Conservation (phyloP, 805 yeast species). For the Nakazawaea anatomiae region DNA sequence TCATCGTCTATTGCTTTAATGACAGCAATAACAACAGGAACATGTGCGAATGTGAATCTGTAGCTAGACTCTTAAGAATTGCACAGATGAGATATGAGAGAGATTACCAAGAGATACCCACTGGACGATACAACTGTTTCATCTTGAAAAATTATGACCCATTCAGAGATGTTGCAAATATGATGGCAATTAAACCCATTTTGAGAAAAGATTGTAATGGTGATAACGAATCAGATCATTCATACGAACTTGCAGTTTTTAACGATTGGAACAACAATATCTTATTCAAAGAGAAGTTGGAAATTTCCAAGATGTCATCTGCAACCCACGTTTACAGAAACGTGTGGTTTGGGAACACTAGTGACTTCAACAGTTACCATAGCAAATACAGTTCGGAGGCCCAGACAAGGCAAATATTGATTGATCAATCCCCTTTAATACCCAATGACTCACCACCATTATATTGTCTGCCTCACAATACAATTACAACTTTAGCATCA, state of each 20-base stretch:
- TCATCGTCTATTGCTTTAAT: slow-evolving; percentile 67
- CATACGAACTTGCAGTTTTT: slow-evolving; percentile 35
- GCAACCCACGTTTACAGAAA: slow-evolving; percentile 52
- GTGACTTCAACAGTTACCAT: slow-evolving; percentile 49
- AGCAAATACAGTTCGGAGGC: not conserved
- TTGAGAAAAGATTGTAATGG: slow-evolving; percentile 17
- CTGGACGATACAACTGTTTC: slow-evolving; percentile 22
- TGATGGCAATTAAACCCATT: slow-evolving; percentile 24
- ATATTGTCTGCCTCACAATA: slow-evolving; percentile 46
- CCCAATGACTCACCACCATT: slow-evolving; percentile 22
- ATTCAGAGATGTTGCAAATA: slow-evolving; percentile 12
- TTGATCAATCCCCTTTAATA: slow-evolving; percentile 3
- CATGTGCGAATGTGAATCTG: slow-evolving; percentile 30
- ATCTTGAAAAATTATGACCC: slow-evolving; percentile 17
- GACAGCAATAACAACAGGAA: slow-evolving; percentile 24
- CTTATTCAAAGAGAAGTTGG: slow-evolving; percentile 70
- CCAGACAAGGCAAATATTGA: not conserved
- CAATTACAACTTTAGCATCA: slow-evolving; percentile 37
- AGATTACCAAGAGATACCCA: slow-evolving; percentile 20
- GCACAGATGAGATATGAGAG: slow-evolving; percentile 30
- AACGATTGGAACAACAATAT: slow-evolving; percentile 67
- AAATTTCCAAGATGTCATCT: slow-evolving; percentile 76
- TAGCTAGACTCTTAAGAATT: slow-evolving; percentile 34
- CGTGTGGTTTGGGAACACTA: slow-evolving; percentile 80
- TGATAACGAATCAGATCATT: slow-evolving; percentile 19